Conservation (phyloP, 805 yeast genomes). For the Lachancea meyersii region DNA sequence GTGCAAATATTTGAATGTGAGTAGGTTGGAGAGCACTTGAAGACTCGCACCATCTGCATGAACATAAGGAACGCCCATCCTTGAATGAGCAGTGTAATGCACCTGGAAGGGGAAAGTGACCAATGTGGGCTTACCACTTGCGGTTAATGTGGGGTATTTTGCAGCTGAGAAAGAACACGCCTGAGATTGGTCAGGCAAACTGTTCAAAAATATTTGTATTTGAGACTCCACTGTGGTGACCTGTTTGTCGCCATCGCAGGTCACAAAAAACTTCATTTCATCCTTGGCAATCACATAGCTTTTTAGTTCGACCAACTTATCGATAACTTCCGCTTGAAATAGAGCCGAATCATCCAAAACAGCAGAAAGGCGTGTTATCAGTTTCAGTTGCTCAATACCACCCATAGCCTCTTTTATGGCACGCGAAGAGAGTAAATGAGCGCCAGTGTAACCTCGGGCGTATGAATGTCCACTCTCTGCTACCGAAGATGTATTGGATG, state of each 20-base stretch:
- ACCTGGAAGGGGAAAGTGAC: constrained; percentile 83
- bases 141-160: constrained; percentile 5
- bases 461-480: constrained; percentile 86
- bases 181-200: constrained; percentile 21
- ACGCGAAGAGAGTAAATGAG: constrained; percentile 55
- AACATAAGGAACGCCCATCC: constrained; percentile 59
- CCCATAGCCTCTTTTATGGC: constrained; percentile 55
- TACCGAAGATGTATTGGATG: constrained; percentile 70
- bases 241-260: constrained; percentile 45
- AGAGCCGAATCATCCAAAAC: constrained; percentile 44
- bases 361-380: constrained; percentile 53
- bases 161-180: constrained; percentile 5
- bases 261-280: constrained; percentile 47
- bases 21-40: constrained; percentile 71
- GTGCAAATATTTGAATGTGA: constrained; percentile 80
- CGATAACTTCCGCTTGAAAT: constrained; percentile 54
- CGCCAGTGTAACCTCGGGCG: constrained; percentile 62
- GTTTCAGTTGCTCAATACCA: constrained; percentile 75
- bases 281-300: constrained; percentile 38
- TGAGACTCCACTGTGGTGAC: constrained; percentile 21
- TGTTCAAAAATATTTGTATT: constrained; percentile 27
- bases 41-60: constrained; percentile 77
- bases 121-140: constrained; percentile 35
- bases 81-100: constrained; percentile 66
- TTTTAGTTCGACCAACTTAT: constrained; percentile 52